Evolutionary conservation across 1,284 basidiomycete genomes (phyloP), one percentile per base, ranked within the genome.

Genomic region (Tylopilus orsonianus): DNA sequence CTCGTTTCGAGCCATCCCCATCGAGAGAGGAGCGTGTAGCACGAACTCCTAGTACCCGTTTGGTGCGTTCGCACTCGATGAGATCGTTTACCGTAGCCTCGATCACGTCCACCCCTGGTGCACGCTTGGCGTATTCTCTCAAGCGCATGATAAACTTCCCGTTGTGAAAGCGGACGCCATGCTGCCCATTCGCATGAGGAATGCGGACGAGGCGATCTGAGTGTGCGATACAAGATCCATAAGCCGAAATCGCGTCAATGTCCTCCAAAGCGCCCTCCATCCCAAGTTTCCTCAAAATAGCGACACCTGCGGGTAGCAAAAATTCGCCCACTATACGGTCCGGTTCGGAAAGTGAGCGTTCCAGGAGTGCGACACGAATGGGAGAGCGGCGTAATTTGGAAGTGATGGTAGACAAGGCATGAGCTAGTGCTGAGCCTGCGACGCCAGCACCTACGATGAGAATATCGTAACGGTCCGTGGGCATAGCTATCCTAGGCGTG

Each of bases 291-390:
- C n/a, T n/a, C n/a, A n/a, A n/a, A n/a, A n/a, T n/a, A n/a, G n/a
- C n/a, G n/a, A 94, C 85, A 5, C 97, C 96, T 1, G 91, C 94
- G 0, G 96, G 96, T 64, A 99, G 96, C 18, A 99, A 75, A 1
- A 99, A 84, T 70, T 99, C 96, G 30, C 97, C 96, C 30, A 98
- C 96, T 60, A 99, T 98, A 20, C 96, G 82, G 75, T 98, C 93
- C 0, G 96, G 96, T 67, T 95, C 88, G 0, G 85, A 77, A 10
- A 98, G 77, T 32, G 96, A 96, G 39, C 94, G 82, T 71, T 97
- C 93, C 52, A 97, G 72, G 3, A n/a, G n/a, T n/a, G n/a, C n/a
- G n/a, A n/a, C n/a, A n/a, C n/a, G n/a, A n/a, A n/a, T n/a, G n/a
- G n/a, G n/a, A n/a, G n/a, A n/a, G n/a, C n/a, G n/a, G n/a, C n/a